Percentiles rank a stretch among this genome's conserved stretches.
phyloP scores from a whole-genome alignment of 1,139 yeast genomes.

The Ogataea hybrid region DNA sequence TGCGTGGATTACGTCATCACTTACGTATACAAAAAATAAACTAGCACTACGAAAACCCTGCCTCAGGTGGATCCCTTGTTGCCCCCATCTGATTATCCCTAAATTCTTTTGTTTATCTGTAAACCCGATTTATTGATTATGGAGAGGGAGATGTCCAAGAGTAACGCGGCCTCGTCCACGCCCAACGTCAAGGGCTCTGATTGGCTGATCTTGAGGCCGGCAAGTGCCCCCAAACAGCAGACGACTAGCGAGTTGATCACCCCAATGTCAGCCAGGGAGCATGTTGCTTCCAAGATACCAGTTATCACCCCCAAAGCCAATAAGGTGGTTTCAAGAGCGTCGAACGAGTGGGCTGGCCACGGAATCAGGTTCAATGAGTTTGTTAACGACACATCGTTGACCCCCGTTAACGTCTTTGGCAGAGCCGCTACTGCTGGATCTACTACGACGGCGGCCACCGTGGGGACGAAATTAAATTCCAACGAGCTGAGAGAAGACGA shows the following conservation, averaged over 20 bases:
- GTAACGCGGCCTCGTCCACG: not conserved
- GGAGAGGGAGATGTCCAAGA: not conserved
- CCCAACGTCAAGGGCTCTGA: not conserved
- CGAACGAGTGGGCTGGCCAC: conserved; percentile 8
- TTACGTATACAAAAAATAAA: no score
- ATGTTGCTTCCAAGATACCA: conserved; percentile 4
- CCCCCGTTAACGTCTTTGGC: conserved; percentile 14
- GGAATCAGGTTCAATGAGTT: conserved; percentile 12
- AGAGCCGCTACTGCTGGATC: conserved; percentile 14
- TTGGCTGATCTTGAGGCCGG: conserved; percentile 3
- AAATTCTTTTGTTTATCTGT: not conserved
- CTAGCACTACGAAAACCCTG: not conserved
- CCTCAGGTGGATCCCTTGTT: not conserved
- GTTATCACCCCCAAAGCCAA: conserved; percentile 20
- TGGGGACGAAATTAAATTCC: conserved; percentile 13
- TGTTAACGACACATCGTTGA: conserved; percentile 13
- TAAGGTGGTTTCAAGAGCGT: conserved; percentile 14
- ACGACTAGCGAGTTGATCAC: conserved; percentile 7
- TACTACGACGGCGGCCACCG: conserved; percentile 15
- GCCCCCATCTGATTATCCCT: conserved; percentile 3
- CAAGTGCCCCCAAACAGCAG: conserved; percentile 1
- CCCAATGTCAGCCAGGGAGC: conserved; percentile 10
- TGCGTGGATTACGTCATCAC: conserved; percentile 4
- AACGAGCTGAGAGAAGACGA: conserved; percentile 15
- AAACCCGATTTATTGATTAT: not conserved